phyloP scores from a whole-genome alignment of 257 asterid species.

The Primulina tabacum region DNA sequence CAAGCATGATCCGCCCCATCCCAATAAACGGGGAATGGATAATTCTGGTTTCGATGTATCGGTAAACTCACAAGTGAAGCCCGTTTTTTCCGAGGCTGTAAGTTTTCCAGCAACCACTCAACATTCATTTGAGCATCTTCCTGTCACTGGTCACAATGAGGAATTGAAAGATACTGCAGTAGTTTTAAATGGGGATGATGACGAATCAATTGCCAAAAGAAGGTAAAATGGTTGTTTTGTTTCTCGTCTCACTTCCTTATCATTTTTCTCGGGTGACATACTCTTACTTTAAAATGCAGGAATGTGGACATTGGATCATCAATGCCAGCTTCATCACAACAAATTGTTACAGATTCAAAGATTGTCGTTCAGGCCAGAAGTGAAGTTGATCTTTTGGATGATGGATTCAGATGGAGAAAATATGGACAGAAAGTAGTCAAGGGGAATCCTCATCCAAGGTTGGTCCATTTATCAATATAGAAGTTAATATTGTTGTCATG shows the following conservation, averaged over 20 bases:
- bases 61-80: slow-evolving; percentile 21
- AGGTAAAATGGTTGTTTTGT: slow-evolving; percentile 36
- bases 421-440: slow-evolving; percentile 94
- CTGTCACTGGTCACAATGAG: slow-evolving; percentile 28
- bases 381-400: slow-evolving; percentile 87
- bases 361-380: slow-evolving; percentile 91
- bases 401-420: slow-evolving; percentile 90
- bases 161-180: slow-evolving; percentile 39
- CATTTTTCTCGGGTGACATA: slow-evolving; percentile 1
- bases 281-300: slow-evolving; percentile 36
- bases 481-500: background rate
- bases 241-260: background rate
- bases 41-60: slow-evolving; percentile 30
- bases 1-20: slow-evolving; percentile 65
- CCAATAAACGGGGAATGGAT: slow-evolving; percentile 50
- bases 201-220: slow-evolving; percentile 69
- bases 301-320: slow-evolving; percentile 37
- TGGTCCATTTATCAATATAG: slow-evolving; percentile 2
- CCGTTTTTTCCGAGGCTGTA: slow-evolving; percentile 28
- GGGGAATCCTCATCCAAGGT: slow-evolving; percentile 94
- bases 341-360: slow-evolving; percentile 76
- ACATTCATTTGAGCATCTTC: slow-evolving; percentile 29
- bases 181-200: slow-evolving; percentile 45
- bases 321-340: slow-evolving; percentile 44
- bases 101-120: slow-evolving; percentile 26